Conservation (phyloP, 257 asterid genomes). For the Lithospermum erythrorhizon region DNA sequence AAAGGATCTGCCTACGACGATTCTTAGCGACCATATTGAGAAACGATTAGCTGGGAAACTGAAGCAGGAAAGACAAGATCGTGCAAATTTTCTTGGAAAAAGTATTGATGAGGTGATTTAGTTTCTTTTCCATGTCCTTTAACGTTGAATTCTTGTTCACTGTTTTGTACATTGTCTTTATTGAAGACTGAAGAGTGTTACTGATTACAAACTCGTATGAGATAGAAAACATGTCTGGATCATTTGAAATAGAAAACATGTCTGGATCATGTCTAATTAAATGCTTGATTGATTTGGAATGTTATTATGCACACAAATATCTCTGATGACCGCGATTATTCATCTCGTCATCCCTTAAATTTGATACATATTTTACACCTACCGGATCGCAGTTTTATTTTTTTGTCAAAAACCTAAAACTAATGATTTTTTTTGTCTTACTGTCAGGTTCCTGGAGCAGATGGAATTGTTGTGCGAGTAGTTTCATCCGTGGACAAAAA, state of each 20-base stretch:
- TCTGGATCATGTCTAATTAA: neutral
- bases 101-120: conserved; percentile 68
- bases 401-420: neutral
- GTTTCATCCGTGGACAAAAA: conserved; percentile 97
- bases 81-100: conserved; percentile 73
- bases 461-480: conserved; percentile 85
- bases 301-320: neutral
- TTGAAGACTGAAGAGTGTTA: too few species aligned
- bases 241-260: neutral
- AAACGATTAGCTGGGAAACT: conserved; percentile 54
- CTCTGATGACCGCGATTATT: neutral
- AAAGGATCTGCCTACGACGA: conserved; percentile 86
- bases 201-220: neutral
- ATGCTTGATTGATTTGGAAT: too few species aligned
- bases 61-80: conserved; percentile 76
- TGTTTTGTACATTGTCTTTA: too few species aligned
- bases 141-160: too few species aligned
- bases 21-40: conserved; percentile 90
- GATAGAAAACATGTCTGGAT: too few species aligned
- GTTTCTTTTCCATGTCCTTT: conserved; percentile 7
- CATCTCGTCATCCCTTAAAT: neutral
- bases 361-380: neutral
- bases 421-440: neutral
- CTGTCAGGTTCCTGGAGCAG: conserved; percentile 83
- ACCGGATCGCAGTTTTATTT: neutral